phyloP scores from a whole-genome alignment of 2,329 filamentous ascomycete species.

The Scytalidium lignicola region DNA sequence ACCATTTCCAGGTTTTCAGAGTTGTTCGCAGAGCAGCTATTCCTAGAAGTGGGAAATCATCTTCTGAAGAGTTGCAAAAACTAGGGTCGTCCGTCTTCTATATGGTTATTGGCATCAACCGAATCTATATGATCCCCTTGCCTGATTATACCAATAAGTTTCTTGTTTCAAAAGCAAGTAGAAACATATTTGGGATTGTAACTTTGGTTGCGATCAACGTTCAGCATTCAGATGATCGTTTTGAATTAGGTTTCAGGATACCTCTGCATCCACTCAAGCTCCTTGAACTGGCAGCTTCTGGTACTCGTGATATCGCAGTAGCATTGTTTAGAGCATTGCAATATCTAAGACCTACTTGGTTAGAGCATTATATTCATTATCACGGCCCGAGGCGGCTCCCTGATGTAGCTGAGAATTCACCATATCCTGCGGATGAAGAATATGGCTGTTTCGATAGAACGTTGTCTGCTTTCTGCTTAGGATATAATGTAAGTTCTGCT shows the following conservation, averaged over 20 bases:
- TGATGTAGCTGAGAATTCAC: slow-evolving; percentile 35
- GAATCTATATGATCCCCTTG: slow-evolving; percentile 62
- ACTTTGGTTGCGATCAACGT: slow-evolving; percentile 55
- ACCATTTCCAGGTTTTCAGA: slow-evolving; percentile 63
- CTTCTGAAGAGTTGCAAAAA: slow-evolving; percentile 63
- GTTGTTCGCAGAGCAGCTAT: slow-evolving; percentile 58
- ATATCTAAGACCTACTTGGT: slow-evolving; percentile 61
- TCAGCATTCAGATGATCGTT: slow-evolving; percentile 57
- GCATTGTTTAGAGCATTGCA: slow-evolving; percentile 57
- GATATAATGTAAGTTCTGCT: slow-evolving; percentile 48
- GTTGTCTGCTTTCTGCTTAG: slow-evolving; percentile 63
- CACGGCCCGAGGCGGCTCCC: slow-evolving; percentile 52
- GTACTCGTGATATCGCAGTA: slow-evolving; percentile 59
- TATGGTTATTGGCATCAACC: slow-evolving; percentile 64
- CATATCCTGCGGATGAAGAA: slow-evolving; percentile 48
- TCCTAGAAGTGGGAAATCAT: slow-evolving; percentile 48
- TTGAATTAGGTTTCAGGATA: slow-evolving; percentile 58
- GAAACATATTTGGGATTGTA: slow-evolving; percentile 56
- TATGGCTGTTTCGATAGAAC: slow-evolving; percentile 60
- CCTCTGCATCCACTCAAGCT: slow-evolving; percentile 51
- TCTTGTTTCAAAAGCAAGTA: slow-evolving; percentile 37
- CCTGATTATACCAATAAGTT: slow-evolving; percentile 45
- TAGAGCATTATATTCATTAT: slow-evolving; percentile 57
- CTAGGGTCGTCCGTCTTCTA: slow-evolving; percentile 61
- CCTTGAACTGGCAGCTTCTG: slow-evolving; percentile 58